Percentiles rank a stretch among this genome's conserved stretches.
Evolutionary conservation across 345 rosid genomes (phyloP).

Genomic region (Corchorus olitorius): DNA sequence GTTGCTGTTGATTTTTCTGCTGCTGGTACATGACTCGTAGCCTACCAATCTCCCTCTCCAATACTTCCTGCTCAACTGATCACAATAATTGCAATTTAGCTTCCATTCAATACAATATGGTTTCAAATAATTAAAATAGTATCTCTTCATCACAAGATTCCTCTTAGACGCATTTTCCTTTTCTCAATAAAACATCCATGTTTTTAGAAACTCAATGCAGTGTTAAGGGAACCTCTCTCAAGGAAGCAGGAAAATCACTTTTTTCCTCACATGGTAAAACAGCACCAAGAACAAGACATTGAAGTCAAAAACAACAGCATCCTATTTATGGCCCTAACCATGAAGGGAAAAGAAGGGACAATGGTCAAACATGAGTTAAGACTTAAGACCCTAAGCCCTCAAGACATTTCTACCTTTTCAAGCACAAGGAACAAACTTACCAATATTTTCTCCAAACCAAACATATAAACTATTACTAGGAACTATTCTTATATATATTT

Average conservation of each 20-base stretch:
- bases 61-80: constrained; percentile 96
- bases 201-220: constrained; percentile 4
- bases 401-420: neutral
- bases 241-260: neutral
- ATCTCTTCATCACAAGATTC: neutral
- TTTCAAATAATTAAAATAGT: neutral
- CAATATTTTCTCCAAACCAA: neutral
- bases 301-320: neutral
- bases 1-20: constrained; percentile 56
- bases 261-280: neutral
- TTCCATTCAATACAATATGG: constrained; percentile 1
- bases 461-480: too few relatives aligned
- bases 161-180: constrained; percentile 11
- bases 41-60: constrained; percentile 95
- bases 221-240: neutral
- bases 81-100: constrained; percentile 17
- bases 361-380: neutral
- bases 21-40: constrained; percentile 70
- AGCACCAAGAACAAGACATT: neutral
- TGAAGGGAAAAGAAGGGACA: constrained; percentile 12
- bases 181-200: constrained; percentile 4
- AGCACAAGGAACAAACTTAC: neutral
- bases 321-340: neutral
- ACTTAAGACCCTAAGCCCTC: neutral
- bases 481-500: too few relatives aligned